phyloP scores from a whole-genome alignment of 129 eudicot species.

The Dittrichia graveolens region DNA sequence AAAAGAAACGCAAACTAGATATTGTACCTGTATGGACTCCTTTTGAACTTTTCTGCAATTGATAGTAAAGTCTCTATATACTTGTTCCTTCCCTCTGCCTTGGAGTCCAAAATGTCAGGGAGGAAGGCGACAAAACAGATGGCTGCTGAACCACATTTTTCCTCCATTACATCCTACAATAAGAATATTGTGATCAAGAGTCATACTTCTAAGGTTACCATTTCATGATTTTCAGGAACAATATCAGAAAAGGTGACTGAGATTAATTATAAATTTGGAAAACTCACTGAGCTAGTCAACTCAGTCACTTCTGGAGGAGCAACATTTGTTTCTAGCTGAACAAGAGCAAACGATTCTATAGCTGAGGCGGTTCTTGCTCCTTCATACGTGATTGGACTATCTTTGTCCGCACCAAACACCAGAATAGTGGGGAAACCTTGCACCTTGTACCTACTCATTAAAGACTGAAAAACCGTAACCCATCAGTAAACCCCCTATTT shows the following conservation, averaged over 20 bases:
- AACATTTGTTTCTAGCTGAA: conserved; percentile 79
- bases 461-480: conserved; percentile 55
- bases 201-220: conserved; percentile 11
- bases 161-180: conserved; percentile 79
- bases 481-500: conserved; percentile 34
- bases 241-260: not conserved
- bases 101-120: conserved; percentile 92
- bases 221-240: not conserved
- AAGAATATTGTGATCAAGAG: not conserved
- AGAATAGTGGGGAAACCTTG: conserved; percentile 92
- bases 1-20: not conserved
- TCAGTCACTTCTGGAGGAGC: conserved; percentile 89
- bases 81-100: conserved; percentile 96
- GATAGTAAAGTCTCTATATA: conserved; percentile 74
- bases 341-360: conserved; percentile 81
- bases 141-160: conserved; percentile 97
- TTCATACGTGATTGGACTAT: conserved; percentile 70
- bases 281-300: conserved; percentile 69
- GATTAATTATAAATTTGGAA: conserved; percentile 2
- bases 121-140: conserved; percentile 91
- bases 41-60: conserved; percentile 84
- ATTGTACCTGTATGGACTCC: conserved; percentile 82
- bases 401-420: conserved; percentile 96
- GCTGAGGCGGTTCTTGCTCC: conserved; percentile 91
- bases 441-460: conserved; percentile 88